Conservation (phyloP, 164 flowering plant species). For the Stephania japonica region DNA sequence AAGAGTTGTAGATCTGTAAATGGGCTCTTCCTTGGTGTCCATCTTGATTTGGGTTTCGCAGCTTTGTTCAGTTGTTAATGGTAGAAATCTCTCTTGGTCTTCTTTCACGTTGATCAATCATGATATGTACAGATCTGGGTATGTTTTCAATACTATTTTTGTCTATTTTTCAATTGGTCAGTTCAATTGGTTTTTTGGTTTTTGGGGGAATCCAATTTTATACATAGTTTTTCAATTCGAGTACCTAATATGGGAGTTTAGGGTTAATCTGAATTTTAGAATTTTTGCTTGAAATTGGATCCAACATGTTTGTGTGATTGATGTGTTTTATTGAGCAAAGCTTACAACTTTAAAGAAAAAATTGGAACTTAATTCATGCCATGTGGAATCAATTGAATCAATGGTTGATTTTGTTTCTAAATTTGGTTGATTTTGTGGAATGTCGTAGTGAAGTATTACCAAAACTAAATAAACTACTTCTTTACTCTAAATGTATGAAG, state of each 20-base stretch:
- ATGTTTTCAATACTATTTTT: constrained; percentile 4
- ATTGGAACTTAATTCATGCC: neutral
- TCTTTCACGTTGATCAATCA: constrained; percentile 40
- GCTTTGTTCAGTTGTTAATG: constrained; percentile 20
- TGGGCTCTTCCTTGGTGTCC: constrained; percentile 18
- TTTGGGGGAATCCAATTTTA: neutral
- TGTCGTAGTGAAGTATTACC: constrained; percentile 59
- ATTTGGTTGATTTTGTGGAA: constrained; percentile 7
- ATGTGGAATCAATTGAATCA: neutral
- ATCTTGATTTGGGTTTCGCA: constrained; percentile 17
- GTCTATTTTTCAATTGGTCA: neutral
- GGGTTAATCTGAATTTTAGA: neutral
- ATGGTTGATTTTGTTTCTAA: neutral
- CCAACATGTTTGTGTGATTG: neutral
- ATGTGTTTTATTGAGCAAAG: neutral
- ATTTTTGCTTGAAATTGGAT: neutral
- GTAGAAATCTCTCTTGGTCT: constrained; percentile 17
- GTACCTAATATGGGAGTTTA: neutral
- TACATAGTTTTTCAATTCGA: neutral
- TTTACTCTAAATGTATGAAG: too few species aligned
- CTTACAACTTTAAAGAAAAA: neutral
- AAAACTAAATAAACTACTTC: too few species aligned
- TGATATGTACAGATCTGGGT: constrained; percentile 65
- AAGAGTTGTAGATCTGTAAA: constrained; percentile 9
- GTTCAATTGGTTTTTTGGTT: neutral